Base-by-base conservation (phyloP, 192 early-diverging fungal genomes). In the Linnemannia zychae region DNA sequence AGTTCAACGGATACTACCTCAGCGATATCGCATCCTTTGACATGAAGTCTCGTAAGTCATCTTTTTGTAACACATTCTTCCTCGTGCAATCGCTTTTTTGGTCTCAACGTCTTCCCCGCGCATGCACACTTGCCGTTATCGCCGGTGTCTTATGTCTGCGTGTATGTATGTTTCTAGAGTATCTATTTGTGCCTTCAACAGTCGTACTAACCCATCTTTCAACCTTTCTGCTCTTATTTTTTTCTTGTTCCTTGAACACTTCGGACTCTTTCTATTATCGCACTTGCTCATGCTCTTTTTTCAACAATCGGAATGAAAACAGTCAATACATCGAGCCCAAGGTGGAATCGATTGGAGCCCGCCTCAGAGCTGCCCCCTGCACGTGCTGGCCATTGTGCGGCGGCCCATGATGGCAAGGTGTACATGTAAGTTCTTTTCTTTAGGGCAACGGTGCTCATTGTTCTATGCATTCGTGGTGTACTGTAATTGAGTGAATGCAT, bases 21-120 rank as follows among this genome's bases (percentile, higher is more conserved):
- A 88, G 87, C 53, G 91, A 92, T 28, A 76, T 92, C 18, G 83
- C 87, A 11, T 79, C 72, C 16, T 90, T 92, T 66, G 89, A 92
- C 71, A 80, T 89, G 49, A 90, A 82, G 37, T 78, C 89, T 36
- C 74, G 91, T 90, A 88, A 86, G 88, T 82, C 15, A 22, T 18
- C 7, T 33, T 50, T n/a, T 37, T 75, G 5, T 33, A 24, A 63
- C 24, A n/a, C 38, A 69, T 44, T 44, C 40, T 36, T 40, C 34
- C 34, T 69, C n/a, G 34, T 40, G 67, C 67, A 69, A 20, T 33
- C 57, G 13, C 28, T n/a, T 31, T 24, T 63, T 24, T 15, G 24
- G 12, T 31, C 24, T 11, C 12, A 22, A 7, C 11, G 33, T 68
- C 20, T 68, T 15, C 16, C 67, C 38, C 36, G 53, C 20, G 4